Evolutionary conservation across 768 basidiomycete genomes (phyloP), one percentile per base, ranked within the genome.

Genomic region (Mycena latifolia): DNA sequence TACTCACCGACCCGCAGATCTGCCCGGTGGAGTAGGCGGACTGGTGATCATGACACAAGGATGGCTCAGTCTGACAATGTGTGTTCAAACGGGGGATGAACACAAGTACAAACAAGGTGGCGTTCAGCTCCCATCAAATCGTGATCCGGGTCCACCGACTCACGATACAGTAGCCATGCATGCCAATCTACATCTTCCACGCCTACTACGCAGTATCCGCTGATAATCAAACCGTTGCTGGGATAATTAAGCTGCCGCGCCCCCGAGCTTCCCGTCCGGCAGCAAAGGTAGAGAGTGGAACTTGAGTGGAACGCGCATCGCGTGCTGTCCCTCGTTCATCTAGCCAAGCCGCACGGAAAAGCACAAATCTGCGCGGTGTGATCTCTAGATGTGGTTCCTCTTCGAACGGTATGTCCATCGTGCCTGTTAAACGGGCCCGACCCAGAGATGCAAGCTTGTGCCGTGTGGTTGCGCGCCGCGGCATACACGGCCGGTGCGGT

Each of bases 281-380:
- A 81, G 89, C 88, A 92, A 92, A 91, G 90, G 90, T 88, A 79
- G n/a, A n/a, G n/a, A n/a, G n/a, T n/a, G n/a, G n/a, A n/a, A n/a
- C n/a, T n/a, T n/a, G 88, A 86, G 88, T 81, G 70, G 75, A 74
- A 63, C 63, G 33, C 61, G 41, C 20, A 12, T 60, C 58, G 63
- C 48, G n/a, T n/a, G 68, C 37, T 64, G 47, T 46, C 52, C 68
- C 65, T 56, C 66, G 67, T 71, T 64, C 63, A 63, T 70, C 74
- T 71, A 82, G 88, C 87, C 83, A 80, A 88, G 82, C 86, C 74
- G 78, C 65, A 74, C 84, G 81, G 86, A 83, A 67, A 67, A 79
- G 76, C 41, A 66, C 64, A 50, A 75, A 78, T 81, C 81, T 85
- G 84, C 72, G 37, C 73, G 71, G 81, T 82, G 90, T 82, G 90